A percentile compares a stretch with the other conserved stretches of the same genome.
These are phyloP conservation scores for Rhizopus delemar DNA, from an alignment of 371 early-diverging fungal species.

Conservation along the genomic window DNA sequence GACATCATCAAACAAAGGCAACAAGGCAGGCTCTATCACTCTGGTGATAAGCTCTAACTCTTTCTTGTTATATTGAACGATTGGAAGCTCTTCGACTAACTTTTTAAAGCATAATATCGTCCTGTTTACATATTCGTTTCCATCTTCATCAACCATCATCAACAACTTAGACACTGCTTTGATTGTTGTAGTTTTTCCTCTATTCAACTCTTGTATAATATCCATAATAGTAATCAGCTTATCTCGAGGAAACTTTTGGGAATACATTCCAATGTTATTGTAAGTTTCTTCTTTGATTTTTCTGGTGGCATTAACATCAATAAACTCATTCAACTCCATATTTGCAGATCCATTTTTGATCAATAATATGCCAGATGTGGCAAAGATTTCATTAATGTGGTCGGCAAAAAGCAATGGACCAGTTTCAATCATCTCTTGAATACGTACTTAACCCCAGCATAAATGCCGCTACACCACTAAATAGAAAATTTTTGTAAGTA, in stretches of 20 bases:
- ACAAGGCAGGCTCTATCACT: constrained; percentile 5
- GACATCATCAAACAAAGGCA: constrained; percentile 10
- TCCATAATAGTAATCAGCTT: constrained; percentile 3
- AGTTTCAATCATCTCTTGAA: constrained; percentile 9
- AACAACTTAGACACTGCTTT: too few relatives aligned
- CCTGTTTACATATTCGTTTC: constrained; percentile 4
- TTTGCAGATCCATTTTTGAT: background rate
- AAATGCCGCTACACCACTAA: too few relatives aligned
- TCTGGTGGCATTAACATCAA: constrained; percentile 6
- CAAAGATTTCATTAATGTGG: constrained; percentile 5
- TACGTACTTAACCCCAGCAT: too few relatives aligned
- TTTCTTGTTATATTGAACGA: background rate
- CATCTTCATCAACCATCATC: constrained; percentile 1
- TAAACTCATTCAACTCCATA: constrained; percentile 5
- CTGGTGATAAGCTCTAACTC: constrained; percentile 6
- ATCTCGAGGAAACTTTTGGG: constrained; percentile 1
- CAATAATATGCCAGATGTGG: constrained; percentile 7
- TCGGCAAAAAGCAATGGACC: constrained; percentile 1
- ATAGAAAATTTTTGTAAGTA: too few relatives aligned
- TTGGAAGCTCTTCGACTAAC: constrained; percentile 3
- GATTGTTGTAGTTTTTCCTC: too few relatives aligned
- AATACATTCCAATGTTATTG: constrained; percentile 4
- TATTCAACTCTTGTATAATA: constrained; percentile 1
- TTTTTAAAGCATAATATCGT: constrained; percentile 6
- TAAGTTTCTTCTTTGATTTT: constrained; percentile 6